A percentile compares a stretch with the other conserved stretches of the same genome.
Conservation (phyloP, 108 stramenopile genomes). For the Aurantiochytrium sp. region DNA sequence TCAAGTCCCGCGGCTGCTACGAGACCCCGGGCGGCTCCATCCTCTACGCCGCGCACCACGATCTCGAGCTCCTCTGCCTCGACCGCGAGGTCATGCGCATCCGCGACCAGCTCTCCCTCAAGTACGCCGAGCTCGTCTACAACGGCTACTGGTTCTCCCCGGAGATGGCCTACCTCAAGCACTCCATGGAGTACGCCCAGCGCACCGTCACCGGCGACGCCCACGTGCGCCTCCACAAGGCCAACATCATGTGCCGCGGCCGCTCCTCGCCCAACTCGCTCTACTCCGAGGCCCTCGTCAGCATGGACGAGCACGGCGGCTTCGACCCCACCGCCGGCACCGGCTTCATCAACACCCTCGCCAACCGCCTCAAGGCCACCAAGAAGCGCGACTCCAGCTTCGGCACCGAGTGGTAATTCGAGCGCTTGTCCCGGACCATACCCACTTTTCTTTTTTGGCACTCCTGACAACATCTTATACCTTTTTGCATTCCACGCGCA, state of each 20-base stretch:
- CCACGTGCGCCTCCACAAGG: conserved; percentile 88
- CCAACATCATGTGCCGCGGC: conserved; percentile 78
- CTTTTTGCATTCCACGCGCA: neutral
- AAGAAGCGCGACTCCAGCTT: neutral
- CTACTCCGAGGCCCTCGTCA: conserved; percentile 93
- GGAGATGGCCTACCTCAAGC: conserved; percentile 92
- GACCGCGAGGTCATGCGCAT: conserved; percentile 97
- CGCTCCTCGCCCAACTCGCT: conserved; percentile 76
- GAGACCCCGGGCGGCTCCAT: conserved; percentile 97
- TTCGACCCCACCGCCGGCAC: conserved; percentile 94
- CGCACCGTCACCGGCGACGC: conserved; percentile 83
- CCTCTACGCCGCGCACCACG: conserved; percentile 88
- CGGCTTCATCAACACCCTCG: conserved; percentile 97
- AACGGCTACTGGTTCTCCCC: conserved; percentile 99
- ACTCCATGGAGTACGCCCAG: conserved; percentile 78
- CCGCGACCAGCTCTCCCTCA: conserved; percentile 75
- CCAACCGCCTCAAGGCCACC: conserved; percentile 93
- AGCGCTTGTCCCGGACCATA: no score
- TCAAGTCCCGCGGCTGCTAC: conserved; percentile 97
- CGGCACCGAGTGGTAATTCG: neutral
- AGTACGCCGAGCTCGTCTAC: conserved; percentile 95
- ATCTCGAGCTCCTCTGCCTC: conserved; percentile 64
- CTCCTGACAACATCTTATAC: no score
- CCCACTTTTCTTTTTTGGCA: no score
- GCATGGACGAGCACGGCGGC: conserved; percentile 96